Evolutionary conservation across 768 basidiomycete species (phyloP).

Genomic region (Cubamyces sp.): DNA sequence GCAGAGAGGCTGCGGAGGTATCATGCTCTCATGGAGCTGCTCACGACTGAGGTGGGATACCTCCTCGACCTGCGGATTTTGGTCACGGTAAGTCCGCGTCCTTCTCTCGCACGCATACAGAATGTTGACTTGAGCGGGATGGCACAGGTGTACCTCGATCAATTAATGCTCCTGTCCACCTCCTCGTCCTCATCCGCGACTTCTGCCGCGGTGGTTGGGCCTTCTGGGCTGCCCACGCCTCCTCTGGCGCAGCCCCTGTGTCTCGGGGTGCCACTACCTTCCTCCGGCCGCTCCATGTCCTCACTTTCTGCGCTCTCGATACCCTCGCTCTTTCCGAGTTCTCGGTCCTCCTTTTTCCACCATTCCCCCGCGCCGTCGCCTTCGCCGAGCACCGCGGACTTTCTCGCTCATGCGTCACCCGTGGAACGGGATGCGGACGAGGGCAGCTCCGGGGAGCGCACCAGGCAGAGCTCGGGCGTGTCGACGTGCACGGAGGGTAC

Average conservation of each 20-base stretch:
- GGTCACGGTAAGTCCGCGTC: constrained; percentile 59
- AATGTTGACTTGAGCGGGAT: not conserved
- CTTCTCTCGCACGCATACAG: not conserved
- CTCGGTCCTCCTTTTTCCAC: constrained; percentile 29
- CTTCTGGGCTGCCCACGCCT: constrained; percentile 5
- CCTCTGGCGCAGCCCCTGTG: constrained; percentile 9
- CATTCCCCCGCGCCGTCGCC: constrained; percentile 16
- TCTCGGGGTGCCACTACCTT: constrained; percentile 4
- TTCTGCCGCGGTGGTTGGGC: constrained; percentile 4
- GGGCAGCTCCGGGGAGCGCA: constrained; percentile 3
- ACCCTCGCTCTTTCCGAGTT: constrained; percentile 26
- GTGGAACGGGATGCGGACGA: not conserved
- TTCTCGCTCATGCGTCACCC: not conserved
- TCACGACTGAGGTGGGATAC: constrained; percentile 85
- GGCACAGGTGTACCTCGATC: constrained; percentile 51
- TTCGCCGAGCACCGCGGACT: constrained; percentile 15
- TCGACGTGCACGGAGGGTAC: constrained; percentile 11
- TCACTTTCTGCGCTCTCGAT: constrained; percentile 27
- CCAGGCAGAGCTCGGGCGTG: constrained; percentile 17
- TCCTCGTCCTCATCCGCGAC: constrained; percentile 40
- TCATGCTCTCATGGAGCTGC: constrained; percentile 83
- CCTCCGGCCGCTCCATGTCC: constrained; percentile 26
- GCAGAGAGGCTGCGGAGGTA: constrained; percentile 39
- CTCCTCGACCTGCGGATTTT: constrained; percentile 76
- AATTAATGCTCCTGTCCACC: constrained; percentile 34